Evolutionary conservation across 352 stramenopile genomes (phyloP).

Genomic region (Phytopythium oedochilum): DNA sequence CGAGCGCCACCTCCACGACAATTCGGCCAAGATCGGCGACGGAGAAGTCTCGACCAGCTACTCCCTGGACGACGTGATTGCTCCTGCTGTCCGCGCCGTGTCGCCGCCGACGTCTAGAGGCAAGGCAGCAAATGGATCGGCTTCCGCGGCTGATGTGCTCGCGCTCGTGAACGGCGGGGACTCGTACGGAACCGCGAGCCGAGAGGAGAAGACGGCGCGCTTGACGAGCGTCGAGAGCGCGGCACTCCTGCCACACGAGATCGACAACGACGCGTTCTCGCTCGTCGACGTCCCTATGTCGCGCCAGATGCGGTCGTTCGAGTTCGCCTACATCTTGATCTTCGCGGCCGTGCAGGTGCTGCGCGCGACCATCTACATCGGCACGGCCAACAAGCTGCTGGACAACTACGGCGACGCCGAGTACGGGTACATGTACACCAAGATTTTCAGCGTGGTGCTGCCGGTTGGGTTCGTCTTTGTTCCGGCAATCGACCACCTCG

Average conservation of each 20-base stretch:
- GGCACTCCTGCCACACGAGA: constrained; percentile 6
- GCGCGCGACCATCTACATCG: constrained; percentile 80
- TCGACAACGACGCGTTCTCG: constrained; percentile 19
- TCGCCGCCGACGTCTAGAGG: not conserved
- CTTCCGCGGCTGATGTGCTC: constrained; percentile 11
- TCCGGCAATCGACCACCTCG: constrained; percentile 78
- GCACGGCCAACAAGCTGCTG: constrained; percentile 80
- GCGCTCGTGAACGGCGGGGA: constrained; percentile 11
- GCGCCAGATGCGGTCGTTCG: constrained; percentile 71
- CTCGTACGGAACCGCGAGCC: constrained; percentile 20
- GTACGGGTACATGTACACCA: constrained; percentile 68
- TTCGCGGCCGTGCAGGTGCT: constrained; percentile 75
- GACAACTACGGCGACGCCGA: constrained; percentile 78
- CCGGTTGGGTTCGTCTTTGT: constrained; percentile 84
- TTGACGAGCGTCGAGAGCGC: constrained; percentile 17
- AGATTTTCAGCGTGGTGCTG: constrained; percentile 83
- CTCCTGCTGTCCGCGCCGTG: not conserved
- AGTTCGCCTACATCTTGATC: constrained; percentile 72
- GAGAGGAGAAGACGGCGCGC: constrained; percentile 9
- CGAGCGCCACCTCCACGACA: constrained; percentile 38
- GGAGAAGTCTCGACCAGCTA: constrained; percentile 11
- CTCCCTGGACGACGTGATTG: constrained; percentile 3
- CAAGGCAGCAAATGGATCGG: constrained; percentile 7
- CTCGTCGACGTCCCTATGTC: constrained; percentile 52
- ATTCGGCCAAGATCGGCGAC: constrained; percentile 8